Evolutionary conservation across 257 asterid genomes (phyloP).

Genomic region (Fraxinus anomala): DNA sequence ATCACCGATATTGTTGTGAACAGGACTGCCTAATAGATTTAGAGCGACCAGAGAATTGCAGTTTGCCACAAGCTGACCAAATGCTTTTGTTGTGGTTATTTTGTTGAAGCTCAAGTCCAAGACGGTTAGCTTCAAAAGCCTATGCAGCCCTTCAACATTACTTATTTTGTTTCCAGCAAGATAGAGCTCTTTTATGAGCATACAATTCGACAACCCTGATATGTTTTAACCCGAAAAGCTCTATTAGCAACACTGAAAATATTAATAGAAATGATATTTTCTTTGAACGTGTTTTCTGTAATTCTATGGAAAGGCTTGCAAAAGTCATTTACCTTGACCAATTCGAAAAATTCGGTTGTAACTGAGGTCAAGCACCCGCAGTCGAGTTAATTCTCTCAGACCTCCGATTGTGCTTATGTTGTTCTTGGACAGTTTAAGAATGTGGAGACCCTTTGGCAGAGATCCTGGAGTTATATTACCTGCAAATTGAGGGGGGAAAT

Average conservation of each 20-base stretch:
- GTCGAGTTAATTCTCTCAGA: constrained; percentile 67
- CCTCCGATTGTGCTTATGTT: constrained; percentile 76
- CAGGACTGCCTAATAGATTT: constrained; percentile 75
- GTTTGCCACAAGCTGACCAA: constrained; percentile 88
- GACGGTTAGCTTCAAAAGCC: constrained; percentile 70
- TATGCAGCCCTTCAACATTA: constrained; percentile 74
- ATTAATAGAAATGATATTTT: not conserved
- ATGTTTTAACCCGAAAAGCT: constrained; percentile 11
- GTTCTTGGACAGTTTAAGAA: constrained; percentile 75
- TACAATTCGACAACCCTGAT: constrained; percentile 70
- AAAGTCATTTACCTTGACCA: constrained; percentile 63
- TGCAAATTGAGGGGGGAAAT: constrained; percentile 36
- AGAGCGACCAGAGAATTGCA: constrained; percentile 65
- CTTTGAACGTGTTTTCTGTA: not conserved
- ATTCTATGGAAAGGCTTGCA: constrained; percentile 7
- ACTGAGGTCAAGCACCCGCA: constrained; percentile 83
- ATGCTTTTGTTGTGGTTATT: constrained; percentile 68
- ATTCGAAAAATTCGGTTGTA: constrained; percentile 75
- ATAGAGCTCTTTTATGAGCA: constrained; percentile 69
- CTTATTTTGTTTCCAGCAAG: constrained; percentile 88
- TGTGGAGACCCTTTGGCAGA: constrained; percentile 82
- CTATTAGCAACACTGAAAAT: constrained; percentile 11
- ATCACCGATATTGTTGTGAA: constrained; percentile 65
- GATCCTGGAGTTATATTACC: constrained; percentile 71
- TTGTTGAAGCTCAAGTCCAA: constrained; percentile 86